These are phyloP conservation scores for Solanum appendiculatum DNA, from an alignment of 257 asterid species.

Conservation along the genomic window DNA sequence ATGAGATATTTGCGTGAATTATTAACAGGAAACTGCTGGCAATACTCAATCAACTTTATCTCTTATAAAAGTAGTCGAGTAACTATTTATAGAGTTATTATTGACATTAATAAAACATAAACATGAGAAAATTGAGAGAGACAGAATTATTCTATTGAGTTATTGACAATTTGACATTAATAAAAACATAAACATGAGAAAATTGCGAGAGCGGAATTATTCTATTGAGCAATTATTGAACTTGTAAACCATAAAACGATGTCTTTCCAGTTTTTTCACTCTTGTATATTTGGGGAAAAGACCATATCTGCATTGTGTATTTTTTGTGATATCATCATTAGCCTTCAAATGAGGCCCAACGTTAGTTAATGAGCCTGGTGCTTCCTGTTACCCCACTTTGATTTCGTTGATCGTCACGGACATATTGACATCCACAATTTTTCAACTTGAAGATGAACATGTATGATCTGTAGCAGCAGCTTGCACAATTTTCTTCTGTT, in stretches of 20 bases:
- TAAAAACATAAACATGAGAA: background rate
- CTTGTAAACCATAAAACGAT: background rate
- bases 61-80: background rate
- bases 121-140: background rate
- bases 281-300: background rate
- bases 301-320: background rate
- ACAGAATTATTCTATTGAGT: background rate
- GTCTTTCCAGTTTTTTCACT: background rate
- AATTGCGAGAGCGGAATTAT: background rate
- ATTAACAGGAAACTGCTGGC: background rate
- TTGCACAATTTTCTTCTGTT: background rate
- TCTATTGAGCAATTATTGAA: background rate
- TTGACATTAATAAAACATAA: background rate
- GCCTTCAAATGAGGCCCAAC: background rate
- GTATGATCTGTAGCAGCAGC: background rate
- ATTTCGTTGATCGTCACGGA: background rate
- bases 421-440: background rate
- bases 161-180: background rate
- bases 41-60: background rate
- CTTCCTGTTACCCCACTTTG: background rate
- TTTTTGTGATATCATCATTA: background rate
- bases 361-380: background rate
- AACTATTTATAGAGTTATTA: background rate
- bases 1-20: background rate
- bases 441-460: background rate